Base-by-base conservation (phyloP, 768 basidiomycete genomes). In the Chalciporus sphaerocephalus region DNA sequence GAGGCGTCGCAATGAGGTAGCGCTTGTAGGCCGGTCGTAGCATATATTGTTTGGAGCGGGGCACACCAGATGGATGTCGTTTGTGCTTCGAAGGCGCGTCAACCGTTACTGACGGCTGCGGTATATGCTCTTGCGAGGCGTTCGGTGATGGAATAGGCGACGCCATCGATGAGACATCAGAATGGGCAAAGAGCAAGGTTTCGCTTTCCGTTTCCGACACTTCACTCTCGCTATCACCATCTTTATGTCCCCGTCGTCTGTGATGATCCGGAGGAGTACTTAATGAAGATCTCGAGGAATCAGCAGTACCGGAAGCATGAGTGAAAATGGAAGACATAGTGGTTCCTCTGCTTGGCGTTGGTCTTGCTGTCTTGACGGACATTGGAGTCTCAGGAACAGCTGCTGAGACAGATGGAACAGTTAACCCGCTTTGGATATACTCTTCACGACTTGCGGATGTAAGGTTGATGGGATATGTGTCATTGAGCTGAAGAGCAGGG, bases 21-120 rank as follows among this genome's bases (percentile, higher is more conserved):
- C 94, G 87, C 67, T 98, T 98, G 70, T 91, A 92, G 4, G 92
- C 91, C 1, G 88, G 76, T 2, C 90, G 81, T 68, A 87, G 75
- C 38, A 95, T 74, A 40, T 82, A 83, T 25, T 87, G 88, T 47
- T 75, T 72, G 16, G 67, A 65, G 27, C 65, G 69, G 13, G 72
- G 69, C 3, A 74, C 51, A 0, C 58, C 58, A 0, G 60, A 53
- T 8, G 52, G 47, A 28, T 54, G 80, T 75, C 8, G 58, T 49
- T 42, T 67, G 66, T 47, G 47, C 43, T 56, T 55, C 28, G 51
- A 47, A 30, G 64, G 69, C 7, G 50, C 22, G 35, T 53, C 60
- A 3, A 47, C 55, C 34, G 52, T 50, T 12, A 53, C 43, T 39
- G 60, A 49, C 36, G 47, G 48, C 3, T 40, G 55, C 2, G 7